Percentiles rank a stretch among this genome's conserved stretches.
Conservation (phyloP, 306 rosid genomes). For the Quercus gilva region DNA sequence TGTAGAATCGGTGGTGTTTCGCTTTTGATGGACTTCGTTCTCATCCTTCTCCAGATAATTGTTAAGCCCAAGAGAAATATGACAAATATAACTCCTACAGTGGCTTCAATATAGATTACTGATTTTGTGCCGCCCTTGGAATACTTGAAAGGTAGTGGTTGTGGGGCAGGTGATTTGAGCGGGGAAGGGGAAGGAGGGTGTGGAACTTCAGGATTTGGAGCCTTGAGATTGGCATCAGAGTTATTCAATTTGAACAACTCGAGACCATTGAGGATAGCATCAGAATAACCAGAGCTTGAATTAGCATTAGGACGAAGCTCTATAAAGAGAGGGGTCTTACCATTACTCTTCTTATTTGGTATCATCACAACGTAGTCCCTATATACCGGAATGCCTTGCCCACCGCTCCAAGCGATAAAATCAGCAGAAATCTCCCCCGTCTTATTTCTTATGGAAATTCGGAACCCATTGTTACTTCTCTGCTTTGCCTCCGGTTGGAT, state of each 20-base stretch:
- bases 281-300: background rate
- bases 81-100: background rate
- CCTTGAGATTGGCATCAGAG: background rate
- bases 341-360: background rate
- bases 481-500: background rate
- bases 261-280: conserved; percentile 22
- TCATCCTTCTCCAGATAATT: background rate
- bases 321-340: background rate
- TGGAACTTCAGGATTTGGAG: no score
- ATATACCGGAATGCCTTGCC: background rate
- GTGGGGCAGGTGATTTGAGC: background rate
- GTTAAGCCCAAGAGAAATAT: background rate
- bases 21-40: no score
- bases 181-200: background rate
- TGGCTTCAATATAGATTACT: background rate
- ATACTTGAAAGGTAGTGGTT: background rate
- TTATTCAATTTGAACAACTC: conserved; percentile 32
- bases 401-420: background rate
- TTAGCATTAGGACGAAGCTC: conserved; percentile 4
- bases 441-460: conserved; percentile 1
- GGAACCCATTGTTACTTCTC: background rate
- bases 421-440: background rate
- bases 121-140: background rate
- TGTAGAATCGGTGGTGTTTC: no score
- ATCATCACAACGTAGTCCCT: background rate